phyloP scores from a whole-genome alignment of 768 basidiomycete species.

The Russula emetica region DNA sequence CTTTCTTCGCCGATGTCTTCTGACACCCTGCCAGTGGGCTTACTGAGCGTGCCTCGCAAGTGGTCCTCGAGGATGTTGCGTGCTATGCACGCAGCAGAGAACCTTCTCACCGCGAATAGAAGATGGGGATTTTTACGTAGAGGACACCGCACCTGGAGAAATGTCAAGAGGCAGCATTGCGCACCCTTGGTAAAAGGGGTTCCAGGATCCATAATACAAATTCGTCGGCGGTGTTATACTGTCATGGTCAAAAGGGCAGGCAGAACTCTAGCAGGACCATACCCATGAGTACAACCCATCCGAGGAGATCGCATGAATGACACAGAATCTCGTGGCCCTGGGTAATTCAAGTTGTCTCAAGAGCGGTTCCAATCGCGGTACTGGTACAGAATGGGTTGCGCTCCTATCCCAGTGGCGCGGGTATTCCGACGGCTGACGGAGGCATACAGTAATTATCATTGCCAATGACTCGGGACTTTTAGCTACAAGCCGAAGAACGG shows the following conservation, averaged over 20 bases:
- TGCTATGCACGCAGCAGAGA: slow-evolving; percentile 1
- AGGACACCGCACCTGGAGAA: neutral
- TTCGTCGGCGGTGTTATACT: neutral
- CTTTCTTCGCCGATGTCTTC: neutral
- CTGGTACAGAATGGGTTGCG: too few species aligned
- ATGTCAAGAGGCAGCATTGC: neutral
- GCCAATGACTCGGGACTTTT: neutral
- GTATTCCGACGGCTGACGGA: neutral
- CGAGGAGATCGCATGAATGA: neutral
- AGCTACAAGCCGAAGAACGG: neutral
- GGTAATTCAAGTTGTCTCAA: neutral
- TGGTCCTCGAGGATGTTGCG: slow-evolving; percentile 16
- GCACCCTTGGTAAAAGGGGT: neutral
- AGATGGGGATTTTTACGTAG: neutral
- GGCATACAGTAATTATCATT: too few species aligned
- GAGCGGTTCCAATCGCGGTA: neutral
- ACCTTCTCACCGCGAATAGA: neutral
- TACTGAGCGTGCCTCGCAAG: neutral
- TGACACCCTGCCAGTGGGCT: neutral
- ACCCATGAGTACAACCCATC: neutral
- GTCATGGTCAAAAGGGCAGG: neutral
- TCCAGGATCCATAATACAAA: neutral
- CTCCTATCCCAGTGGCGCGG: too few species aligned
- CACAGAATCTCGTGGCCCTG: neutral
- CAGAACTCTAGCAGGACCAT: neutral